Conservation (phyloP, 371 early-diverging fungal species). For the Apophysomyces variabilis region DNA sequence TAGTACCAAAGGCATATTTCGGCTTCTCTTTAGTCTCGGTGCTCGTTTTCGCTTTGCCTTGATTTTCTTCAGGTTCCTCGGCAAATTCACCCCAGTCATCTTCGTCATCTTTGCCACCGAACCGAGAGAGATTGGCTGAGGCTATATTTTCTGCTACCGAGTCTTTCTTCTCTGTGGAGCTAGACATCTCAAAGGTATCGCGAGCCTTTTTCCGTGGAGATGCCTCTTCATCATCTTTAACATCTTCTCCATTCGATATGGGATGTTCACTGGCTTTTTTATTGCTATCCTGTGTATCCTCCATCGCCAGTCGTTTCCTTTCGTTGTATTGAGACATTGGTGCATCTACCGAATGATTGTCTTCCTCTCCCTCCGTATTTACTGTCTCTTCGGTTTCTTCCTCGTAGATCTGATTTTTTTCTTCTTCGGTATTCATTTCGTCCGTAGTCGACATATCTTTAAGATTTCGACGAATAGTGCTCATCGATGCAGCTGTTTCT, state of each 20-base stretch:
- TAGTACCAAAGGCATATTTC: conserved; percentile 53
- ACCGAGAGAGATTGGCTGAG: conserved; percentile 22
- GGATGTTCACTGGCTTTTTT: background rate
- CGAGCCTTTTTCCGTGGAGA: background rate
- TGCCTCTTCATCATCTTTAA: background rate
- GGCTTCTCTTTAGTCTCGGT: conserved; percentile 24
- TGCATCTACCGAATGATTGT: conserved; percentile 16
- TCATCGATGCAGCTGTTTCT: conserved; percentile 30
- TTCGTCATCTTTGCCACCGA: conserved; percentile 36
- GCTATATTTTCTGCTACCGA: background rate
- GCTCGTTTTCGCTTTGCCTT: conserved; percentile 12
- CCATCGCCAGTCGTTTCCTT: conserved; percentile 13
- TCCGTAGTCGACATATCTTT: conserved; percentile 54
- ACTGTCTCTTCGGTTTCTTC: conserved; percentile 16
- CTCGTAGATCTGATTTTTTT: conserved; percentile 7
- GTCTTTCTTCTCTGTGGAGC: background rate
- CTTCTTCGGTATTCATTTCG: conserved; percentile 25
- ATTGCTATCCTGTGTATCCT: background rate
- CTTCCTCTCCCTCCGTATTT: conserved; percentile 23
- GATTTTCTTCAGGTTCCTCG: conserved; percentile 31
- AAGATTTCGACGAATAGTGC: conserved; percentile 47
- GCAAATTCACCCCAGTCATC: conserved; percentile 55
- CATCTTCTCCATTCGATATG: conserved; percentile 7
- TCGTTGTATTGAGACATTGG: conserved; percentile 13
- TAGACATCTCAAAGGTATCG: background rate